Conservation (phyloP, 2,329 filamentous ascomycete species). For the Apiospora pterosperma region DNA sequence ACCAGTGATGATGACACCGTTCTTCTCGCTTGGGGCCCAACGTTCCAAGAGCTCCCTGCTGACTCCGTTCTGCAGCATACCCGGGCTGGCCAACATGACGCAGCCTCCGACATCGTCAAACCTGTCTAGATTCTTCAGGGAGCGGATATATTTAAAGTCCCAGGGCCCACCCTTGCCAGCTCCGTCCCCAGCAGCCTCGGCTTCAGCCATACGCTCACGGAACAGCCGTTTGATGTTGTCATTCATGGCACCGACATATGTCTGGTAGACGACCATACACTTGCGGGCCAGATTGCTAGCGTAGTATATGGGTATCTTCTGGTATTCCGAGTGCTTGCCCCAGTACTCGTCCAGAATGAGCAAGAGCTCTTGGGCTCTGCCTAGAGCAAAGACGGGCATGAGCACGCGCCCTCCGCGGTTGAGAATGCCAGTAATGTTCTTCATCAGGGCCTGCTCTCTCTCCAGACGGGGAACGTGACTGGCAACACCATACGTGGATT, state of each 20-base stretch:
- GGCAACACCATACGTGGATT: slow-evolving; percentile 95
- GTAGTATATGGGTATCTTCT: slow-evolving; percentile 94
- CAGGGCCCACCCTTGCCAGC: slow-evolving; percentile 81
- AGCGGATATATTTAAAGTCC: slow-evolving; percentile 95
- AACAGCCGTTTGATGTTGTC: slow-evolving; percentile 98
- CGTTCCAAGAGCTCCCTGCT: slow-evolving; percentile 88
- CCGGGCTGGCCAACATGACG: slow-evolving; percentile 94
- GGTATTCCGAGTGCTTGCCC: slow-evolving; percentile 82
- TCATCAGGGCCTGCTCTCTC: slow-evolving; percentile 91
- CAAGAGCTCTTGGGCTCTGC: slow-evolving; percentile 88
- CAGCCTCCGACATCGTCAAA: slow-evolving; percentile 96
- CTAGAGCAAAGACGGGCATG: slow-evolving; percentile 93
- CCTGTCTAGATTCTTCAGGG: slow-evolving; percentile 85
- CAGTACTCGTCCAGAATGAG: slow-evolving; percentile 97
- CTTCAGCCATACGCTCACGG: slow-evolving; percentile 85
- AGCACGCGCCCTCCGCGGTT: slow-evolving; percentile 89
- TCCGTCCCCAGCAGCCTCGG: slow-evolving; percentile 73
- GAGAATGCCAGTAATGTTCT: slow-evolving; percentile 85
- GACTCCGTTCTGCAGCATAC: slow-evolving; percentile 97
- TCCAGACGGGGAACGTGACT: slow-evolving; percentile 89
- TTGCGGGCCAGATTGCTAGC: slow-evolving; percentile 91
- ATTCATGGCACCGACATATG: slow-evolving; percentile 97
- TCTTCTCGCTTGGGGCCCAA: slow-evolving; percentile 95
- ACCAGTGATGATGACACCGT: slow-evolving; percentile 97
- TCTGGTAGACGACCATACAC: slow-evolving; percentile 99